These are phyloP conservation scores for Plenodomus lindquistii DNA, from an alignment of 2,329 filamentous ascomycete genomes.

Conservation along the genomic window DNA sequence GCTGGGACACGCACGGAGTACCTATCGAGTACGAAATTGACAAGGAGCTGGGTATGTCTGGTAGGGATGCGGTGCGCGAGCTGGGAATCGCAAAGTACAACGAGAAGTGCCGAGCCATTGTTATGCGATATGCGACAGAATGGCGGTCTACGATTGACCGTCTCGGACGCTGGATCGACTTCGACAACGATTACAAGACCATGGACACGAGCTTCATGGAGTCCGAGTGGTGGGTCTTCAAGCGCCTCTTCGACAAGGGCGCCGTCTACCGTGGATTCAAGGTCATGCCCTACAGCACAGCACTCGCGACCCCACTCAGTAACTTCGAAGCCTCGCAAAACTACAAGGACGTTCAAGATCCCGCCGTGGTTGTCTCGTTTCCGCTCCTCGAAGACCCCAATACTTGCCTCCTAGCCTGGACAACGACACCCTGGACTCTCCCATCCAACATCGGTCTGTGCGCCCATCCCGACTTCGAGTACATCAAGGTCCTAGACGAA, in stretches of 20 bases:
- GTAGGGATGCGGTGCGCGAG: constrained; percentile 82
- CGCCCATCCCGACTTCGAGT: constrained; percentile 81
- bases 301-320: constrained; percentile 83
- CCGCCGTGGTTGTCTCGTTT: constrained; percentile 85
- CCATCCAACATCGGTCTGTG: constrained; percentile 80
- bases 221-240: constrained; percentile 95
- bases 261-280: constrained; percentile 87
- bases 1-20: constrained; percentile 93
- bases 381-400: constrained; percentile 77
- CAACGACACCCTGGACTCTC: constrained; percentile 85
- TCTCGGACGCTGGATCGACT: constrained; percentile 94
- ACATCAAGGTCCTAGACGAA: constrained; percentile 83
- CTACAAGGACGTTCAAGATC: constrained; percentile 90
- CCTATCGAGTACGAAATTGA: constrained; percentile 98
- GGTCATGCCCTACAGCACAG: constrained; percentile 95
- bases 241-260: constrained; percentile 86
- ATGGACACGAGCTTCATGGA: constrained; percentile 98
- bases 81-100: constrained; percentile 90
- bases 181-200: constrained; percentile 97
- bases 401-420: constrained; percentile 81
- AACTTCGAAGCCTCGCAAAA: constrained; percentile 96
- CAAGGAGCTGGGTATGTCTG: constrained; percentile 89
- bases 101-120: constrained; percentile 85
- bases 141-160: constrained; percentile 89
- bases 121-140: constrained; percentile 86